Conservation (phyloP, 441 rosid genomes). For the Erodium texanum region DNA sequence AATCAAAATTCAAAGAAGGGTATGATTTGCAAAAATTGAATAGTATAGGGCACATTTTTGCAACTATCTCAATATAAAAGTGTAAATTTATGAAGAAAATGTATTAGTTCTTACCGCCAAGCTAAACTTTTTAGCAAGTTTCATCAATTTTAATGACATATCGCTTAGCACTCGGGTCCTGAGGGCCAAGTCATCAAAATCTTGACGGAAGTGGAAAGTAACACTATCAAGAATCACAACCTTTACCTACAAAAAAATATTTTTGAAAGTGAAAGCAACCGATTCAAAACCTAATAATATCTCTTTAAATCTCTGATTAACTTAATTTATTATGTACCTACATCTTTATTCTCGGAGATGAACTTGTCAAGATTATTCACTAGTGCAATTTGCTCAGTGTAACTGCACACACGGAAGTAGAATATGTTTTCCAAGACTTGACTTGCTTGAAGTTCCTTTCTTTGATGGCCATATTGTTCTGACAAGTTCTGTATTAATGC, state of each 20-base stretch:
- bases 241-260: slow-evolving; percentile 52
- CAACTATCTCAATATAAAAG: too few relatives aligned
- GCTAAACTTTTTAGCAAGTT: slow-evolving; percentile 65
- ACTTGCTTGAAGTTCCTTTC: slow-evolving; percentile 37
- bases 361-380: slow-evolving; percentile 71
- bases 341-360: slow-evolving; percentile 68
- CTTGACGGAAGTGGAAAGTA: slow-evolving; percentile 93
- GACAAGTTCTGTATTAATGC: slow-evolving; percentile 63
- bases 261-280: background rate
- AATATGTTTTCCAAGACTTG: slow-evolving; percentile 63
- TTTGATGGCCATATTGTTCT: slow-evolving; percentile 41
- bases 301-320: background rate
- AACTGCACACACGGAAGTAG: slow-evolving; percentile 83
- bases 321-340: slow-evolving; percentile 24
- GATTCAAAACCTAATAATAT: background rate
- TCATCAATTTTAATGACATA: slow-evolving; percentile 79
- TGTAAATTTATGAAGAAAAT: background rate
- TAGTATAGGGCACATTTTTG: too few relatives aligned
- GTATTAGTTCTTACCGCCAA: slow-evolving; percentile 51
- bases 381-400: slow-evolving; percentile 74
- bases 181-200: slow-evolving; percentile 70
- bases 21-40: too few relatives aligned
- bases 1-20: too few relatives aligned
- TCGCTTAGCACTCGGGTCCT: slow-evolving; percentile 71
- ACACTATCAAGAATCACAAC: slow-evolving; percentile 70